Base-by-base conservation (phyloP, 108 stramenopile species). In the Cyclostephanos tholiformis region DNA sequence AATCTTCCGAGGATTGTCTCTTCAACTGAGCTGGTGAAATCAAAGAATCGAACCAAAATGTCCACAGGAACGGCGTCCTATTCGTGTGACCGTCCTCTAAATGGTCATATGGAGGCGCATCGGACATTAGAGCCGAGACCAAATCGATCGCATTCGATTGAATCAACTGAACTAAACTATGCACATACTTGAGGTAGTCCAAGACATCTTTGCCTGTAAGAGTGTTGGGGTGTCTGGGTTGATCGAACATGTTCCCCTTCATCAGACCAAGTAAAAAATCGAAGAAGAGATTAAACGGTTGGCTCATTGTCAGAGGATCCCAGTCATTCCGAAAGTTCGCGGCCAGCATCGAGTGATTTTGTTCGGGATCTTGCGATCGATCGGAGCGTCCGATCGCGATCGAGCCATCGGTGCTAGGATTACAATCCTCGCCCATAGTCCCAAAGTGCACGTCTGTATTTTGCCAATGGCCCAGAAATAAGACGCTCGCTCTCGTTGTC, bases 1-100 rank as follows among this genome's bases (percentile, higher is more conserved):
- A 41, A 43, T 6, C 19, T 14, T 51, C 67, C 50, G 51, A 66
- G 0, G 65, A 58, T 58, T 43, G 22, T 49, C 26, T 13, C 23
- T 12, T 12, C 36, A 7, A 41, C 29, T 5, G 43, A 30, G 3
- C 14, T 44, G 69, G 25, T 7, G 69, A 73, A 22, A 81, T 36
- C 3, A 81, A 53, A n/a, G 80, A 74, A 41, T 81, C 73, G 50
- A 81, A 74, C 80, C 73, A 81, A 70, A 70, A 81, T 63, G 70
- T 81, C 80, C 80, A 81, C 52, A 81, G 69, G 58, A 70, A 59
- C 22, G 68, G 80, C 25, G 73, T 74, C 49, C 63, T 70, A 29
- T 65, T 70, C 30, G 55, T 39, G 0, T 29, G 17, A 56, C 39
- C 55, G 35, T 58, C 41, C 30, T 65, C 44, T 11, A 19, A 4